Evolutionary conservation across 2,329 filamentous ascomycete species (phyloP).

Genomic region (Bipolaris zeicola): DNA sequence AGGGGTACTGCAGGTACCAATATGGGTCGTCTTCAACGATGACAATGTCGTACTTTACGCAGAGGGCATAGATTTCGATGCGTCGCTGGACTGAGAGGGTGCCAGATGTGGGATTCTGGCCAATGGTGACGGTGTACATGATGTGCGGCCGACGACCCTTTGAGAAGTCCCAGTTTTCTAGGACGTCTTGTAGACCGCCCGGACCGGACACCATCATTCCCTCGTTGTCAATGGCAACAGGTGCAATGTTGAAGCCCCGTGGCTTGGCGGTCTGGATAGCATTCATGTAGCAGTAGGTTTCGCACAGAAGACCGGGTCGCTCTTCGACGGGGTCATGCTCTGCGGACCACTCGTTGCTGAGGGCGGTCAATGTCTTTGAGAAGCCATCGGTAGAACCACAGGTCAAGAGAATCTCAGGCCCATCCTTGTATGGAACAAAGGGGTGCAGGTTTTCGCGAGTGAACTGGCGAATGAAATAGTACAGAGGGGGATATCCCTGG

Average conservation of each 20-base stretch:
- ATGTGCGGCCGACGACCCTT: conserved; percentile 79
- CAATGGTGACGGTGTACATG: conserved; percentile 90
- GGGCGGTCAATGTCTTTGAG: conserved; percentile 74
- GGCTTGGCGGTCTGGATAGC: conserved; percentile 71
- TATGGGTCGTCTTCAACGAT: conserved; percentile 96
- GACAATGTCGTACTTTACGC: conserved; percentile 82
- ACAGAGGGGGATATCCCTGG: conserved; percentile 78
- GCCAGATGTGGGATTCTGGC: conserved; percentile 85
- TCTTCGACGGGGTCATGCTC: conserved; percentile 69
- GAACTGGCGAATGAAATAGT: conserved; percentile 80
- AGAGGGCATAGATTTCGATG: conserved; percentile 79
- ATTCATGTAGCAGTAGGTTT: conserved; percentile 82
- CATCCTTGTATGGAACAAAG: conserved; percentile 75
- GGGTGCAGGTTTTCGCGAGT: conserved; percentile 77
- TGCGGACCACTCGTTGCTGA: conserved; percentile 77
- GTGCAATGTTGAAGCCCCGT: conserved; percentile 72
- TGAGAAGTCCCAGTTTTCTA: conserved; percentile 79
- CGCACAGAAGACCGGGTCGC: conserved; percentile 77
- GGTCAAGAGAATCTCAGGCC: conserved; percentile 78
- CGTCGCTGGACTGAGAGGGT: conserved; percentile 74
- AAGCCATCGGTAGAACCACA: conserved; percentile 87
- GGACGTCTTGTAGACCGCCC: conserved; percentile 75
- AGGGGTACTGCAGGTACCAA: conserved; percentile 91
- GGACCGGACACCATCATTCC: conserved; percentile 78
- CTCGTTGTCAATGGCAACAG: conserved; percentile 76